Evolutionary conservation across 2,329 filamentous ascomycete species (phyloP).

Genomic region (Aspergillus ochraceus): DNA sequence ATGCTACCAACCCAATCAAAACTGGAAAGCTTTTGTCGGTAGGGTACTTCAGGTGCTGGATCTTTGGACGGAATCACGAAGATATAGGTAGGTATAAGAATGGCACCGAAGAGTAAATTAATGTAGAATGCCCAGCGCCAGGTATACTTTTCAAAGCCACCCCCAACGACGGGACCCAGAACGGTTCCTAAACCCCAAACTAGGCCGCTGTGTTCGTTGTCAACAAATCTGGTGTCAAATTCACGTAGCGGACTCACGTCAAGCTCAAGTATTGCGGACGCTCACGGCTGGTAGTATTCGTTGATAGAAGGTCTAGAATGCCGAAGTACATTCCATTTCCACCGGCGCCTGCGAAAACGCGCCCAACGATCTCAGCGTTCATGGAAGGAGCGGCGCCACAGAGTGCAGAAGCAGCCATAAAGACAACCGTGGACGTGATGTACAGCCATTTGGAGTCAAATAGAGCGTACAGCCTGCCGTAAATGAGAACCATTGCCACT

Average conservation of each 20-base stretch:
- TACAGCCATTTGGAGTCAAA: constrained; percentile 49
- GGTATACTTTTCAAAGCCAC: constrained; percentile 21
- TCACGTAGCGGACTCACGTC: neutral
- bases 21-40: constrained; percentile 25
- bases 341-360: constrained; percentile 31
- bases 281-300: neutral
- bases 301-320: constrained; percentile 26
- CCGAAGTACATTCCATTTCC: constrained; percentile 33
- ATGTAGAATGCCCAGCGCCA: constrained; percentile 53
- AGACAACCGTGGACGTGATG: constrained; percentile 21
- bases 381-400: constrained; percentile 47
- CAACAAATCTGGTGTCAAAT: neutral
- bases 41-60: constrained; percentile 20
- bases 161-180: constrained; percentile 30
- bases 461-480: constrained; percentile 36
- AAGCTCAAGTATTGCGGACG: neutral
- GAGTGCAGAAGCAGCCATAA: constrained; percentile 32
- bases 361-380: constrained; percentile 48
- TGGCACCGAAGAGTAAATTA: constrained; percentile 53
- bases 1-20: constrained; percentile 51
- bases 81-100: constrained; percentile 46
- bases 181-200: constrained; percentile 37
- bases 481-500: constrained; percentile 40
- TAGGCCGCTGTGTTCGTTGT: constrained; percentile 25
- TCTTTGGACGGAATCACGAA: constrained; percentile 41